Base-by-base conservation (phyloP, 2,329 filamentous ascomycete genomes). In the Hypoxylon sp. region DNA sequence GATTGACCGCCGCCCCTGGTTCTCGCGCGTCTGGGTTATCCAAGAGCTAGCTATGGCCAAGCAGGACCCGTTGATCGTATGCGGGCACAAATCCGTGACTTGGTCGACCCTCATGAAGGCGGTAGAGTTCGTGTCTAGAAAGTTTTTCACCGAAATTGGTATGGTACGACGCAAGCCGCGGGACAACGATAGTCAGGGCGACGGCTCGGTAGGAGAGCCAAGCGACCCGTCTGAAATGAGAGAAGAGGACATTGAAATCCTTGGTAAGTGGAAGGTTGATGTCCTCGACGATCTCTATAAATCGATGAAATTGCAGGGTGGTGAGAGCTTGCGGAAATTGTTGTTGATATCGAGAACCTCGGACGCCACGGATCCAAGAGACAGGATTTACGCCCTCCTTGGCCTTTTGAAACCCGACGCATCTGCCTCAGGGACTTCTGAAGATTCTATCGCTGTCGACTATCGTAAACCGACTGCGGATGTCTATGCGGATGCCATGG, bases 21-120 rank as follows among this genome's bases (percentile, higher is more conserved):
- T 60, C 47, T 53, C 61, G 23, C 61, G 61, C 8, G 61, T 64
- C 41, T 64, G 61, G 61, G 43, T 64, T n/a, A 64, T 64, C 21
- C 61, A 64, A 27, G 61, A 64, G 41, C 23, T 64, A 23, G 61
- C 61, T 12, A 53, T 64, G 54, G 54, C 61, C n/a, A 59, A 21
- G n/a, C 11, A 45, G 19, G 61, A 62, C 30, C 60, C 61, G 2
- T 3, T 60, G 21, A 47, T 64, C 3, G 55, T 61, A 32, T 64
- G 61, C 25, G 61, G 55, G 21, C 55, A 14, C 11, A 60, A 47
- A 30, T 53, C 21, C 11, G 39, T 60, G 25, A n/a, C 47, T 2
- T 64, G 61, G 61, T 59, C 61, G 9, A 54, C 23, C 7, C 34
- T 59, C 12, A 48, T 50, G 61, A 53, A 50, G 47, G 54, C 61